Conservation (phyloP, 768 basidiomycete genomes). For the Termitomyces heimii region DNA sequence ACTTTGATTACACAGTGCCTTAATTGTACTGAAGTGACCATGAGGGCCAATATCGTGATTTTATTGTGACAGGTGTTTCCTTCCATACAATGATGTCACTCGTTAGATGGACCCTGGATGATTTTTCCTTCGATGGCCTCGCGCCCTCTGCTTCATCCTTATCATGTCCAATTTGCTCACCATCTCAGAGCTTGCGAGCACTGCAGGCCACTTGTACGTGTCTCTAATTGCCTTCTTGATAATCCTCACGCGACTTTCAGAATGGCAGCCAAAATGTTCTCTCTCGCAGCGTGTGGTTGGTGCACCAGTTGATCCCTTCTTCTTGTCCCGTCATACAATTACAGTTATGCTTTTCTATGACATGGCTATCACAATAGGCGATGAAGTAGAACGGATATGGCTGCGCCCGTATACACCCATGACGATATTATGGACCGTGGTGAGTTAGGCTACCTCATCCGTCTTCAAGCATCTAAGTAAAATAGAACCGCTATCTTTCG, state of each 20-base stretch:
- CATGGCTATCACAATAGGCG: conserved; percentile 26
- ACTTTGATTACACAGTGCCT: neutral
- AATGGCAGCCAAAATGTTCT: conserved; percentile 30
- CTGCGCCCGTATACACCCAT: conserved; percentile 20
- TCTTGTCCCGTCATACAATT: neutral
- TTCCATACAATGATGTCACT: neutral
- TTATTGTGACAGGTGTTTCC: neutral
- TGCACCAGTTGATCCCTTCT: neutral
- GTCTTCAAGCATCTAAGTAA: neutral
- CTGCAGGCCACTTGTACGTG: conserved; percentile 14
- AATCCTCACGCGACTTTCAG: conserved; percentile 11
- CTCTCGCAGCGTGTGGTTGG: conserved; percentile 31
- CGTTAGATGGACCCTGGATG: neutral
- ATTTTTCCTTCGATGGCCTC: neutral
- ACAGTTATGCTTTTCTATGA: conserved; percentile 24
- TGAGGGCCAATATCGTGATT: neutral
- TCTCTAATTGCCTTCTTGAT: neutral
- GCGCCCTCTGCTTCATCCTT: neutral
- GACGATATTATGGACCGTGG: conserved; percentile 25
- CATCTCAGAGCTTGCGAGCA: conserved; percentile 7
- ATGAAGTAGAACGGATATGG: conserved; percentile 32
- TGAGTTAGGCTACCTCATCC: conserved; percentile 5
- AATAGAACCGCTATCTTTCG: neutral
- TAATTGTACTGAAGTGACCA: neutral
- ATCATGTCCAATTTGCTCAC: neutral